phyloP scores from a whole-genome alignment of 2,329 filamentous ascomycete species.

The Fusarium tuaranense region DNA sequence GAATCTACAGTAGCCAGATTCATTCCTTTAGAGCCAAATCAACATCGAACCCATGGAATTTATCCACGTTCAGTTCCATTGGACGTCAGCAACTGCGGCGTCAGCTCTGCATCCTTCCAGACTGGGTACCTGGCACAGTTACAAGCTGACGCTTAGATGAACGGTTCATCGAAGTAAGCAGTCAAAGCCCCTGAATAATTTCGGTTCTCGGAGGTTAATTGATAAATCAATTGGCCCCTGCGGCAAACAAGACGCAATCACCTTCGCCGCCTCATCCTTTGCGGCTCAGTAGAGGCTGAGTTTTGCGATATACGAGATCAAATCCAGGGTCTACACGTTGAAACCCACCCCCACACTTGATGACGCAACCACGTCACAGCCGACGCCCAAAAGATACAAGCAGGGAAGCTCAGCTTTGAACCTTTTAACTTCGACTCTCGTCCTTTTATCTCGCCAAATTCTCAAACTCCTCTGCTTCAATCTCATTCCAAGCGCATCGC shows the following conservation, averaged over 20 bases:
- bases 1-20: background rate
- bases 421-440: constrained; percentile 15
- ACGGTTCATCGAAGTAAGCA: background rate
- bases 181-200: background rate
- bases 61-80: background rate
- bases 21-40: background rate
- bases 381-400: constrained; percentile 20
- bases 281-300: constrained; percentile 18
- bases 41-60: background rate
- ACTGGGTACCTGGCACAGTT: background rate
- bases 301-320: background rate
- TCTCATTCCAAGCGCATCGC: background rate
- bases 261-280: background rate
- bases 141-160: background rate
- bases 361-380: constrained; percentile 31
- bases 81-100: background rate
- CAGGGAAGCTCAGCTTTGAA: constrained; percentile 7
- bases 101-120: background rate
- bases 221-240: background rate
- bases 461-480: background rate
- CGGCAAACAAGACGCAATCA: background rate
- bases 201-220: background rate
- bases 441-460: background rate
- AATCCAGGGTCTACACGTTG: constrained; percentile 22
- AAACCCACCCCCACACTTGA: constrained; percentile 35